These are phyloP conservation scores for Carpinus viminea DNA, from an alignment of 306 rosid genomes.

Conservation along the genomic window DNA sequence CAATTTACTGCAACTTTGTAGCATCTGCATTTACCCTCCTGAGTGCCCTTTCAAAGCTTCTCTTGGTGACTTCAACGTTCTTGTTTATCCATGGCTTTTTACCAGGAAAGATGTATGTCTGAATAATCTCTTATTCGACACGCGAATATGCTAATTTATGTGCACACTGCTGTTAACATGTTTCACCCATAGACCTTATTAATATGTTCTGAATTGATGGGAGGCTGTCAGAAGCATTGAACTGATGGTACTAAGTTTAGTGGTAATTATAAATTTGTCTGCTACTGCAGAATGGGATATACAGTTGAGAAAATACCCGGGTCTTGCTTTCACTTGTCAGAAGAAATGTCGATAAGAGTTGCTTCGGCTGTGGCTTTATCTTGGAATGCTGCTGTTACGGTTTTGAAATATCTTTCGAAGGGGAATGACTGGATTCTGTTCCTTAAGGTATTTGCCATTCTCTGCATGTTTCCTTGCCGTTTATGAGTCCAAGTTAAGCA, in stretches of 20 bases:
- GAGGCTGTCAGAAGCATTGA: slow-evolving; percentile 26
- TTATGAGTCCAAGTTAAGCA: slow-evolving; percentile 3
- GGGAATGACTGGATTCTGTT: slow-evolving; percentile 69
- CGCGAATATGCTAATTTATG: slow-evolving; percentile 7
- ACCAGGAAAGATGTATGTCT: slow-evolving; percentile 76
- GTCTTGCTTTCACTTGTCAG: slow-evolving; percentile 75
- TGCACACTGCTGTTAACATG: slow-evolving; percentile 17
- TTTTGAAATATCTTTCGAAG: slow-evolving; percentile 66
- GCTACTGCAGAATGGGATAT: slow-evolving; percentile 69
- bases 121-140: slow-evolving; percentile 16
- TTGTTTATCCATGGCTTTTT: slow-evolving; percentile 62
- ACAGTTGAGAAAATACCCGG: slow-evolving; percentile 67
- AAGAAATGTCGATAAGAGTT: slow-evolving; percentile 62
- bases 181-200: slow-evolving; percentile 10
- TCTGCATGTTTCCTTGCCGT: background rate
- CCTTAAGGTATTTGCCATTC: slow-evolving; percentile 52
- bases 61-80: slow-evolving; percentile 47
- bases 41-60: slow-evolving; percentile 71
- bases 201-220: slow-evolving; percentile 15
- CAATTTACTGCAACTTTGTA: slow-evolving; percentile 79
- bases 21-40: slow-evolving; percentile 64
- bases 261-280: slow-evolving; percentile 27
- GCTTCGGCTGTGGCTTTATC: slow-evolving; percentile 52
- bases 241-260: slow-evolving; percentile 26
- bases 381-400: slow-evolving; percentile 65